Percentiles rank a stretch among this genome's conserved stretches.
These are phyloP conservation scores for Scenedesmus sp. DNA, from an alignment of 163 green algal species.

Conservation along the genomic window DNA sequence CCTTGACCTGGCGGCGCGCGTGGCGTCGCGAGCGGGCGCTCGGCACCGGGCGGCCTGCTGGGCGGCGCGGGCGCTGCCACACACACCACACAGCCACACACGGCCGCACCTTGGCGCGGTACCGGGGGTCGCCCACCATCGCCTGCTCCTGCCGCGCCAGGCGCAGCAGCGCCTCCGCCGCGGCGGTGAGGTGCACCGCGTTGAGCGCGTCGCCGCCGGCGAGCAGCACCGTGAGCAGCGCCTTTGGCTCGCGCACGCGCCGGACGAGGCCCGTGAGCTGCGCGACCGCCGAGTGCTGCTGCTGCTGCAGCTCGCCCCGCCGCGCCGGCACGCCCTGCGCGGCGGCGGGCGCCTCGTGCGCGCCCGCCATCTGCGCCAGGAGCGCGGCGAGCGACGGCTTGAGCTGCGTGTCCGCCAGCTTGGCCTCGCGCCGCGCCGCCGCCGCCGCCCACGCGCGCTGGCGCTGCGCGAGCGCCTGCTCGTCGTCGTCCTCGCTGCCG, in stretches of 20 bases:
- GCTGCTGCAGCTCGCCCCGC: background rate
- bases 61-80: background rate
- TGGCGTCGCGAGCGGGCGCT: too few relatives aligned
- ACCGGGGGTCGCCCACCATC: background rate
- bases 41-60: too few relatives aligned
- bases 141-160: slow-evolving; percentile 6
- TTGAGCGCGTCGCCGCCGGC: background rate
- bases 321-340: background rate
- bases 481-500: too few relatives aligned
- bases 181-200: slow-evolving; percentile 21
- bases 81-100: background rate
- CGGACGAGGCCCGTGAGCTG: slow-evolving; percentile 15
- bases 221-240: slow-evolving; percentile 21
- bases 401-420: background rate
- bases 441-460: too few relatives aligned
- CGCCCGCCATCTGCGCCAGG: slow-evolving; percentile 27
- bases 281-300: slow-evolving; percentile 1
- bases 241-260: background rate
- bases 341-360: background rate
- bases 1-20: slow-evolving; percentile 18
- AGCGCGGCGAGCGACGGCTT: slow-evolving; percentile 18
- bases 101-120: background rate
- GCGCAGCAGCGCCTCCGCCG: slow-evolving; percentile 11
- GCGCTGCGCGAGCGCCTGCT: too few relatives aligned
- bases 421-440: background rate